A percentile compares a stretch with the other conserved stretches of the same genome.
These are phyloP conservation scores for Penicillium pancosmium DNA, from an alignment of 495 filamentous ascomycete species.

Conservation along the genomic window DNA sequence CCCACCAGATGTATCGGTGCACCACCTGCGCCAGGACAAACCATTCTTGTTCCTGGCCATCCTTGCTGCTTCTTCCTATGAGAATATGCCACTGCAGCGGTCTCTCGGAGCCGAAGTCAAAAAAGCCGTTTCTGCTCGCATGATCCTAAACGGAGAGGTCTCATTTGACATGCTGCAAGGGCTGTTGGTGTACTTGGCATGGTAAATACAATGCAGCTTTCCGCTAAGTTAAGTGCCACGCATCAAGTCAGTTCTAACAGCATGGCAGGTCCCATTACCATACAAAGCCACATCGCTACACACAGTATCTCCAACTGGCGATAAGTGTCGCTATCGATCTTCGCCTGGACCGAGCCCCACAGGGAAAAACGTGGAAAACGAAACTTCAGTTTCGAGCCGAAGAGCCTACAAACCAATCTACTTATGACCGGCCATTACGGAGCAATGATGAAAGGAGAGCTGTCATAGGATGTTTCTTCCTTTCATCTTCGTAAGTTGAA, in stretches of 20 bases:
- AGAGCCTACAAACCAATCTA: not conserved
- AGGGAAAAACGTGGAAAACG: slow-evolving; percentile 28
- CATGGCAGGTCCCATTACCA: slow-evolving; percentile 31
- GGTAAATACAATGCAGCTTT: slow-evolving; percentile 21
- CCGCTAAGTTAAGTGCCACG: not conserved
- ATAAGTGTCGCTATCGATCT: slow-evolving; percentile 48
- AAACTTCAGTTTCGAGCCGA: slow-evolving; percentile 16
- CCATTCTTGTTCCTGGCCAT: slow-evolving; percentile 39
- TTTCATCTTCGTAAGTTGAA: slow-evolving; percentile 28
- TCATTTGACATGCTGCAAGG: slow-evolving; percentile 54
- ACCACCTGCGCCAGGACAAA: slow-evolving; percentile 24
- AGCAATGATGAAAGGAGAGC: slow-evolving; percentile 27
- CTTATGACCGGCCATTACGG: slow-evolving; percentile 20
- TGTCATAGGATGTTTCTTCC: slow-evolving; percentile 27
- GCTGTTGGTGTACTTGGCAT: slow-evolving; percentile 49
- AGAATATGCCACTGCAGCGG: slow-evolving; percentile 40
- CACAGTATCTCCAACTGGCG: slow-evolving; percentile 47
- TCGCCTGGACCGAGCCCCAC: slow-evolving; percentile 40
- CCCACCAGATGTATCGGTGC: slow-evolving; percentile 14
- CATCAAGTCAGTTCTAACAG: not conserved
- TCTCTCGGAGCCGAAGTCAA: slow-evolving; percentile 41
- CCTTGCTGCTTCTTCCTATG: slow-evolving; percentile 42
- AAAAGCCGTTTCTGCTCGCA: slow-evolving; percentile 39
- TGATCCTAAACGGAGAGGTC: slow-evolving; percentile 48
- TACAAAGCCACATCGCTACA: slow-evolving; percentile 41